Base-by-base conservation (phyloP, 1,284 basidiomycete genomes). In the Anthracocystis walkeri region DNA sequence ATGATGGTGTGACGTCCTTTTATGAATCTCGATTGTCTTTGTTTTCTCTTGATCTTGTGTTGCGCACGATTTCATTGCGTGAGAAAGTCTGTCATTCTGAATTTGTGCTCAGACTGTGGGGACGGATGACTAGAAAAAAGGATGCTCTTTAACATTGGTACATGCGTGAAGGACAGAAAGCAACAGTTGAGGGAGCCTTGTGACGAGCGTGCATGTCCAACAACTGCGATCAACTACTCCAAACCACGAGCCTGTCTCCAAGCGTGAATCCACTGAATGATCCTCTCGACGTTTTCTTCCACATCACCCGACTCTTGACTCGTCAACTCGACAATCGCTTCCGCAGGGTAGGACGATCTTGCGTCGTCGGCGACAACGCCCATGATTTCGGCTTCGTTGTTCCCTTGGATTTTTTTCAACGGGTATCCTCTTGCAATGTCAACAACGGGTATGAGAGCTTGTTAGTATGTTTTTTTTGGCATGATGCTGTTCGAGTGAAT, bases 371-470 rank as follows among this genome's bases (percentile, higher is more conserved):
- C 87, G 25, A 97, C 91, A 38, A 95, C 91, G 82, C 93, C 89
- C 95, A 99, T 97, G 84, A 99, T 99, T 87, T 99, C 96, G 10
- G 95, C 95, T 79, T 95, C 92, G 86, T 99, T 96, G 86, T 99
- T 99, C 86, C 99, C 97, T 84, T 95, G 92, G 11, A 99, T 94
- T 87, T 99, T 99, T 84, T 93, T 93, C 50, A 94, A 86, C 0
- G 92, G 87, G 84, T 99, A 99, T 12, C 90, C 90, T 75, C 96
- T n/a, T 97, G 64, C 35, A 6, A 38, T 25, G 16, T 16, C 4
- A 14, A 2, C 0, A 25, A 29, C 35, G 12, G 18, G 12, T 11
- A 7, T 12, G 35, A n/a, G n/a, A n/a, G n/a, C 1, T 1, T 14
- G 40, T 52, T 33, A 51, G 35, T 40, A 33, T 33, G 4, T 50